Base-by-base conservation (phyloP, 2,329 filamentous ascomycete genomes). In the Colletotrichum godetiae region DNA sequence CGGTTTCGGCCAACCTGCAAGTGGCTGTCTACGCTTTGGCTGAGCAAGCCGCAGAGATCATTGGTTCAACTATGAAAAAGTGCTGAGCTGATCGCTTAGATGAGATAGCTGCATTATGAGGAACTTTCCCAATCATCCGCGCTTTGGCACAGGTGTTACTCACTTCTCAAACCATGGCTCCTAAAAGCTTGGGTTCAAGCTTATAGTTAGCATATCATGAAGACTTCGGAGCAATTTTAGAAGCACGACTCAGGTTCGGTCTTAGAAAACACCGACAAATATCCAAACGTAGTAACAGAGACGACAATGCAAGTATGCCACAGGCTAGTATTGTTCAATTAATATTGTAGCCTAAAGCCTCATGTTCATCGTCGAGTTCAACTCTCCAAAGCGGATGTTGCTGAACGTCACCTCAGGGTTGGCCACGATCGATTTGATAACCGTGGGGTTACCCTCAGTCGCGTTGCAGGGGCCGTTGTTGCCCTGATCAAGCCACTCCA, bases 1-100 rank as follows among this genome's bases (percentile, higher is more conserved):
- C 78, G 42, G 70, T 78, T 4, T 88, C 88, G 4, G 85, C 84
- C 2, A 90, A 88, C 76, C 84, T 87, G 31, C 83, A 85, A 4
- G 78, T 87, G 0, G 84, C 88, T 0, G 86, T 86, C 0, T 90
- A 89, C 75, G 89, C 90, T 78, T 81, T 90, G 31, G 86, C 85
- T 5, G 89, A 91, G 80, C 91, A 91, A 80, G 89, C 89, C 1
- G 88, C 88, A 2, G 89, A 89, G 77, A 86, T 86, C 12, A 91
- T 91, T 19, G 22, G 10, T 1, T 53, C 60, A 19, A 42, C 29
- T 0, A 22, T 57, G 42, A 49, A n/a, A 7, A n/a, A 49, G 19
- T 49, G 42, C 19, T 49, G 4, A 49, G 42, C 8, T 4, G 8
- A 49, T 49, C 42, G 19, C 7, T 7, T 10, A 2, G 4, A n/a